Evolutionary conservation across 2,329 filamentous ascomycete species (phyloP).

Genomic region (Intubia oerlemansii): DNA sequence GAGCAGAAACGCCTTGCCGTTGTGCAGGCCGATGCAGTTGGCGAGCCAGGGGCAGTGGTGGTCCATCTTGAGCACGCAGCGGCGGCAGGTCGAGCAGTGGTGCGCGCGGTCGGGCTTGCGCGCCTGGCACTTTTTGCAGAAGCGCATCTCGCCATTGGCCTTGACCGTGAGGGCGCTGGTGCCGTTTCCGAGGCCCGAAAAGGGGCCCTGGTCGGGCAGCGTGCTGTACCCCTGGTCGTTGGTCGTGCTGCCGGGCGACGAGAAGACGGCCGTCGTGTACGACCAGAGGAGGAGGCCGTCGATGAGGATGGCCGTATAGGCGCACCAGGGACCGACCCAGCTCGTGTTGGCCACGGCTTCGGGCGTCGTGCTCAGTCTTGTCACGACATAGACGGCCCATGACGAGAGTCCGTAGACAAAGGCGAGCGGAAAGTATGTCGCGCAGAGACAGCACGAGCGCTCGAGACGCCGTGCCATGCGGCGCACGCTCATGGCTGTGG

Average conservation of each 20-base stretch:
- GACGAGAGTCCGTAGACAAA: constrained; percentile 84
- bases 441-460: constrained; percentile 59
- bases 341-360: constrained; percentile 17
- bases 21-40: constrained; percentile 79
- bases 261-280: constrained; percentile 88
- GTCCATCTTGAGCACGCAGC: constrained; percentile 97
- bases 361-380: constrained; percentile 43
- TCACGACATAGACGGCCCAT: constrained; percentile 81
- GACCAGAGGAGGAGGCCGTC: constrained; percentile 68
- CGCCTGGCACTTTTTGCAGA: constrained; percentile 93
- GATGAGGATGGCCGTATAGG: constrained; percentile 44
- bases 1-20: constrained; percentile 88
- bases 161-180: constrained; percentile 78
- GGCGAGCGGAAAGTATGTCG: constrained; percentile 65
- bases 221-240: constrained; percentile 52
- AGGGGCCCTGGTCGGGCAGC: constrained; percentile 35
- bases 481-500: no score
- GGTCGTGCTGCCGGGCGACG: constrained; percentile 56
- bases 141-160: constrained; percentile 66
- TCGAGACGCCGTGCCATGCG: constrained; percentile 51
- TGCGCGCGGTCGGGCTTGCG: constrained; percentile 90
- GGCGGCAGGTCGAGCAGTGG: constrained; percentile 86
- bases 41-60: constrained; percentile 98
- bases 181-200: constrained; percentile 17
- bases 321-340: constrained; percentile 13